Conservation (phyloP, 768 basidiomycete species). For the Boletus vermiculosoides region DNA sequence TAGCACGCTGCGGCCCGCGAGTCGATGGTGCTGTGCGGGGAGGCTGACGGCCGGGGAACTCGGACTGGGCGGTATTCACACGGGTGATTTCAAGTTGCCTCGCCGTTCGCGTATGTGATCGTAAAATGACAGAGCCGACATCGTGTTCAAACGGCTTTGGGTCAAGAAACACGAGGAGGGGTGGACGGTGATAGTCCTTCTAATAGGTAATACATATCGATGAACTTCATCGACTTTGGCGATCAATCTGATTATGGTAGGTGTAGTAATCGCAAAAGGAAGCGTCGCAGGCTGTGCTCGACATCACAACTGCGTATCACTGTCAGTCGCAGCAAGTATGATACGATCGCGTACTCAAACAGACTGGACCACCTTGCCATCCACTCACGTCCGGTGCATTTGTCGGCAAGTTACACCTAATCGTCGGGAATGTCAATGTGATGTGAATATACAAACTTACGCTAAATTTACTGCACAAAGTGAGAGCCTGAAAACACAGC, state of each 20-base stretch:
- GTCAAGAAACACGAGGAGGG: background rate
- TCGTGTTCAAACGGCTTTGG: background rate
- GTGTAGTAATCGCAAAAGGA: conserved; percentile 2
- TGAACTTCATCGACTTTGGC: background rate
- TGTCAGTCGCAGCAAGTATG: background rate
- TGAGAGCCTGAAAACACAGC: background rate
- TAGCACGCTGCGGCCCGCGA: background rate
- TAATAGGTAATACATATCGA: background rate
- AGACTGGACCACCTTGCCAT: background rate
- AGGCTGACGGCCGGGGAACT: too few relatives aligned
- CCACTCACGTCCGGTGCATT: background rate
- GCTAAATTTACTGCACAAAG: background rate
- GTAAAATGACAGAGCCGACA: background rate
- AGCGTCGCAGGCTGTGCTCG: background rate
- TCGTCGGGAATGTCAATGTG: background rate
- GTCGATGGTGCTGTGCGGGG: background rate
- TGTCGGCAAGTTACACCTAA: background rate
- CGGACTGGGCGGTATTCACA: too few relatives aligned
- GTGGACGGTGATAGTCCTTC: background rate
- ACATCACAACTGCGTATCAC: background rate
- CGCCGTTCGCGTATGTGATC: too few relatives aligned
- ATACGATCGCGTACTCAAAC: background rate
- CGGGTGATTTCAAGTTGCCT: too few relatives aligned
- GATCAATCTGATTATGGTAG: conserved; percentile 16
- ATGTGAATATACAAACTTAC: background rate